Conservation (phyloP, 768 basidiomycete genomes). For the Rhizopogon vulgaris region DNA sequence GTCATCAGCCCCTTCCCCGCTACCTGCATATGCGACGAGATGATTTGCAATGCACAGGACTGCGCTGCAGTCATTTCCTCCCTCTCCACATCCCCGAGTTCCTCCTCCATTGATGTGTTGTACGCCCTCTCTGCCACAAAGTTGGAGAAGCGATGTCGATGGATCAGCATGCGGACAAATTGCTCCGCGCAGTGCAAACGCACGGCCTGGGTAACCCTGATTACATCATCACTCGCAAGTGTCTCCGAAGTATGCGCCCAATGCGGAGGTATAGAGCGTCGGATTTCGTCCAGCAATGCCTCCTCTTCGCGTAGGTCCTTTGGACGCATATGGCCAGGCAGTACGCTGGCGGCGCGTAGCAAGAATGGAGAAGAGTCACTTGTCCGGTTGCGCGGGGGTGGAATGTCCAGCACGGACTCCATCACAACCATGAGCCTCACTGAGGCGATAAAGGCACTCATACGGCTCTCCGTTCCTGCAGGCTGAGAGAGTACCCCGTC, state of each 20-base stretch:
- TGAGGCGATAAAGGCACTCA: slow-evolving; percentile 74
- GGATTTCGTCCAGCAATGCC: slow-evolving; percentile 73
- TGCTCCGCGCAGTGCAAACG: slow-evolving; percentile 85
- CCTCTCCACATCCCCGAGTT: slow-evolving; percentile 63
- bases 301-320: slow-evolving; percentile 78
- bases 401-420: slow-evolving; percentile 81
- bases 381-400: slow-evolving; percentile 51
- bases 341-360: slow-evolving; percentile 58
- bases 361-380: slow-evolving; percentile 76
- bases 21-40: slow-evolving; percentile 76
- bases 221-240: slow-evolving; percentile 76
- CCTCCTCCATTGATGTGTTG: slow-evolving; percentile 37
- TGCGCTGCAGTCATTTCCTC: slow-evolving; percentile 77
- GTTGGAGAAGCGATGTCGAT: slow-evolving; percentile 81
- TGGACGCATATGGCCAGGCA: slow-evolving; percentile 55
- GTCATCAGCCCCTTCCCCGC: slow-evolving; percentile 91
- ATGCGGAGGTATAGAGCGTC: slow-evolving; percentile 59
- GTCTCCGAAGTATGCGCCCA: slow-evolving; percentile 83
- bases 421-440: slow-evolving; percentile 82
- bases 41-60: slow-evolving; percentile 72
- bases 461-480: slow-evolving; percentile 63
- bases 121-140: slow-evolving; percentile 63
- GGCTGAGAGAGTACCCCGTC: slow-evolving; percentile 66
- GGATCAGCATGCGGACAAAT: slow-evolving; percentile 80
- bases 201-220: slow-evolving; percentile 84